These are phyloP conservation scores for Podaxis sp. DNA, from an alignment of 768 basidiomycete species.

Conservation along the genomic window DNA sequence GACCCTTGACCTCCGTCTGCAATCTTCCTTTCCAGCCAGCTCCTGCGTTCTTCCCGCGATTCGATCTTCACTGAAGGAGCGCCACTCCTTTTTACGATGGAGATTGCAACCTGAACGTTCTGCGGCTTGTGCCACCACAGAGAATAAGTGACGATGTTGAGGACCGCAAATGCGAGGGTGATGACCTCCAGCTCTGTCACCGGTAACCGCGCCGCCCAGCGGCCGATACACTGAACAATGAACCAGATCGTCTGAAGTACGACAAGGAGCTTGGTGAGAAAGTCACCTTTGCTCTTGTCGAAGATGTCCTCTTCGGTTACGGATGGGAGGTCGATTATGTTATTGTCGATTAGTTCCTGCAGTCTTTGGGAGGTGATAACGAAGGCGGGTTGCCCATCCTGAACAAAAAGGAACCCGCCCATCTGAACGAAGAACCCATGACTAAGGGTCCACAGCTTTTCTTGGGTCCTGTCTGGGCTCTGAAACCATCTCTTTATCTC, in stretches of 20 bases:
- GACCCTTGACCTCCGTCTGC: background rate
- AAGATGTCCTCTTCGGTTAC: constrained; percentile 18
- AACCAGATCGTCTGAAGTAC: constrained; percentile 24
- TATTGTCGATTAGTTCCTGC: background rate
- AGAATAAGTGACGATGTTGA: background rate
- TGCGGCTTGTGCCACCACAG: constrained; percentile 6
- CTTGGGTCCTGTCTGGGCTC: background rate
- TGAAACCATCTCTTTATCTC: background rate
- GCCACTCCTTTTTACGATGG: background rate
- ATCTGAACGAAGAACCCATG: constrained; percentile 17
- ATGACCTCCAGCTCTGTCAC: constrained; percentile 1
- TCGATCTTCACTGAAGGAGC: background rate
- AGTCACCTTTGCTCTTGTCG: constrained; percentile 25
- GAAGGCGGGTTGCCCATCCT: background rate
- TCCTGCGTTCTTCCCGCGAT: background rate
- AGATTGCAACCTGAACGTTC: background rate
- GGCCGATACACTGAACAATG: constrained; percentile 10
- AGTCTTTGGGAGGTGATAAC: constrained; percentile 4
- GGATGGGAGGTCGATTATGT: constrained; percentile 12
- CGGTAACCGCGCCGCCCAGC: background rate
- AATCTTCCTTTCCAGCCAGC: background rate
- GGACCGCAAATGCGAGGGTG: background rate
- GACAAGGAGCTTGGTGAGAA: constrained; percentile 22
- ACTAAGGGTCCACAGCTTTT: constrained; percentile 12
- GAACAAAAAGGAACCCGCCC: constrained; percentile 14